Percentiles rank a stretch among this genome's conserved stretches.
Conservation (phyloP, 257 asterid species). For the Perilla frutescens region DNA sequence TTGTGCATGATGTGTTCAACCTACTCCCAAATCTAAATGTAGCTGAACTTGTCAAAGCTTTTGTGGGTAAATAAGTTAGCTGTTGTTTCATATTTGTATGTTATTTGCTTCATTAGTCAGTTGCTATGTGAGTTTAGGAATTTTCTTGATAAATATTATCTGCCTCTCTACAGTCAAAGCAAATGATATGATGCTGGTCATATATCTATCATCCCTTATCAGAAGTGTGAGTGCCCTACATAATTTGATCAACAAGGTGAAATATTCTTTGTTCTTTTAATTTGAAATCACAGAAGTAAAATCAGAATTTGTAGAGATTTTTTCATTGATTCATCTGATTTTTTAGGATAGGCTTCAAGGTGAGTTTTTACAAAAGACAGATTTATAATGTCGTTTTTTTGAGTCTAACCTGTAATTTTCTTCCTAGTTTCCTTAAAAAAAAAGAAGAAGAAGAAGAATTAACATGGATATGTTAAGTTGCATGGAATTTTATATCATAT, state of each 20-base stretch:
- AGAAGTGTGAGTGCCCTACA: constrained; percentile 95
- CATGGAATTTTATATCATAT: not conserved
- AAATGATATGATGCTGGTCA: constrained; percentile 97
- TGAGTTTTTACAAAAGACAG: not conserved
- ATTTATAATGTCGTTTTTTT: not conserved
- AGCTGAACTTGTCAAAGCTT: too few relatives aligned
- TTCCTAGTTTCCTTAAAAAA: not conserved
- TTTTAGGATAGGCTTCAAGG: constrained; percentile 4
- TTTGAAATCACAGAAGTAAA: constrained; percentile 10
- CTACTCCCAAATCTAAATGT: too few relatives aligned
- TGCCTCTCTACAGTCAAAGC: constrained; percentile 92
- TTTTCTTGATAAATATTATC: too few relatives aligned
- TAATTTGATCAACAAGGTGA: constrained; percentile 92
- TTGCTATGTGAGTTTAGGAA: not conserved
- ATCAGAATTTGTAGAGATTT: not conserved
- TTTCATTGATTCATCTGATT: not conserved
- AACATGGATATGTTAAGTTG: not conserved
- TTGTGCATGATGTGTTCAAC: too few relatives aligned
- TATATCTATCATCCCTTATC: constrained; percentile 83
- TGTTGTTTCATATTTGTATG: not conserved
- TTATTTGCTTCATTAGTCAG: not conserved
- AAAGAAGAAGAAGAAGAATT: not conserved
- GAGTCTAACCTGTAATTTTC: not conserved
- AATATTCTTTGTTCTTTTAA: constrained; percentile 18
- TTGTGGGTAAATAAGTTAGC: constrained; percentile 52